Base-by-base conservation (phyloP, 345 rosid species). In the Erysimum cheiranthoides region DNA sequence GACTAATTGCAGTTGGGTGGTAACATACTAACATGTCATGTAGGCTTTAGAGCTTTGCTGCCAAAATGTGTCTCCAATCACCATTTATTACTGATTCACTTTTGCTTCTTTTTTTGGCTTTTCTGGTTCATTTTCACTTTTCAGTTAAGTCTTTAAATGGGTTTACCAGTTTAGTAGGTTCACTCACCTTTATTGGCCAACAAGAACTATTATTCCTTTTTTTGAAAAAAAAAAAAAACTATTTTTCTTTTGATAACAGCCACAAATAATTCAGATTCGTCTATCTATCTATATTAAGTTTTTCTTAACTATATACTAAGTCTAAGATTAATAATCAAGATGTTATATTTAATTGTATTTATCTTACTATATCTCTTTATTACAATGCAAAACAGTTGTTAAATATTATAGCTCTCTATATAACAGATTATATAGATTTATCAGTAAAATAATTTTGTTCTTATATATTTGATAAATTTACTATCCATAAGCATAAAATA, bases 1-100 rank as follows among this genome's bases (percentile, higher is more conserved):
- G 16, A 61, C 69, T 51, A 59, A 28, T 46, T 47, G 47, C 13
- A 30, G 58, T 46, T 71, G 65, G 38, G 47, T 67, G 14, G 60
- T 21, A 21, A 21, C 25, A 21, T 21, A 21, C 25, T 7, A 50
- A 34, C 58, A 32, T 65, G 12, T 17, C 21, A 31, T 46, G 17
- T 46, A 47, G 42, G 31, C 42, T 61, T 13, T 25, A 61, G 21
- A 40, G 42, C 40, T 46, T 46, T 65, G 43, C 28, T 65, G 16
- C 70, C 17, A 65, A 65, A 65, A 65, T 12, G 17, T 30, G 16
- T 65, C 12, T 32, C 43, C 42, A 17, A 17, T 31, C 28, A 46
- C 54, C 51, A 63, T 63, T n/a, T n/a, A n/a, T 34, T 10, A 54
- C 60, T 28, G 42, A 61, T 61, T 18, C 46, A 1, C 7, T 4